Percentiles rank a stretch among this genome's conserved stretches.
phyloP scores from a whole-genome alignment of 2,329 filamentous ascomycete species.

The Aspergillus sp. region DNA sequence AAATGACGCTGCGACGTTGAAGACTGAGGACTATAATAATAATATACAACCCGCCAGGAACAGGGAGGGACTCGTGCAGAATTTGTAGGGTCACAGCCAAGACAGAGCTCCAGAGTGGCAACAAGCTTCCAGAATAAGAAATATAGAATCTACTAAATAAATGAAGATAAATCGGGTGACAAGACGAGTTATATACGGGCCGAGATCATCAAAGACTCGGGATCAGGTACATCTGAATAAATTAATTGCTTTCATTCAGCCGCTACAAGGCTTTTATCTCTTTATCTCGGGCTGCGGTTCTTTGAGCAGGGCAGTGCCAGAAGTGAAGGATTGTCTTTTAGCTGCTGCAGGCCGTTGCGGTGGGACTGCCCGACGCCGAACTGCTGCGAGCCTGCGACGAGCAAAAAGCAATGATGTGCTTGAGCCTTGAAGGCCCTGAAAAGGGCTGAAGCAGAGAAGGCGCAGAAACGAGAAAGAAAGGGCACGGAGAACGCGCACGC shows the following conservation, averaged over 20 bases:
- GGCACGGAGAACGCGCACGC: slow-evolving; percentile 1
- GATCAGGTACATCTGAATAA: background rate
- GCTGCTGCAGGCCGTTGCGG: background rate
- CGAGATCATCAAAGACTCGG: background rate
- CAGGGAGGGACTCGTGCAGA: slow-evolving; percentile 7
- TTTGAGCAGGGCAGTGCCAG: background rate
- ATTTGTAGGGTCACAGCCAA: slow-evolving; percentile 11
- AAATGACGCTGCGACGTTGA: background rate
- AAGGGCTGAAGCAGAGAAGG: background rate
- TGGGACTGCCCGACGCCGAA: slow-evolving; percentile 1
- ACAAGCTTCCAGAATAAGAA: background rate
- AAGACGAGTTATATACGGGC: background rate
- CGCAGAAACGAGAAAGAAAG: background rate
- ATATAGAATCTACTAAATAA: background rate
- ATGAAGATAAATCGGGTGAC: background rate
- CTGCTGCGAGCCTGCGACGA: background rate
- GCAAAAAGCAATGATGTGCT: background rate
- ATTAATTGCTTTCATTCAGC: slow-evolving; percentile 1
- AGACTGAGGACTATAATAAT: background rate
- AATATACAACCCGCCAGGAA: slow-evolving; percentile 6
- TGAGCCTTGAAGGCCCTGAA: background rate
- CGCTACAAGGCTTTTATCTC: slow-evolving; percentile 2
- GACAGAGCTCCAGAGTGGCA: slow-evolving; percentile 1
- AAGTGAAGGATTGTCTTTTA: background rate
- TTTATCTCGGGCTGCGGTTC: background rate